These are phyloP conservation scores for Epichloe festucae DNA, from an alignment of 2,329 filamentous ascomycete genomes.

Conservation along the genomic window DNA sequence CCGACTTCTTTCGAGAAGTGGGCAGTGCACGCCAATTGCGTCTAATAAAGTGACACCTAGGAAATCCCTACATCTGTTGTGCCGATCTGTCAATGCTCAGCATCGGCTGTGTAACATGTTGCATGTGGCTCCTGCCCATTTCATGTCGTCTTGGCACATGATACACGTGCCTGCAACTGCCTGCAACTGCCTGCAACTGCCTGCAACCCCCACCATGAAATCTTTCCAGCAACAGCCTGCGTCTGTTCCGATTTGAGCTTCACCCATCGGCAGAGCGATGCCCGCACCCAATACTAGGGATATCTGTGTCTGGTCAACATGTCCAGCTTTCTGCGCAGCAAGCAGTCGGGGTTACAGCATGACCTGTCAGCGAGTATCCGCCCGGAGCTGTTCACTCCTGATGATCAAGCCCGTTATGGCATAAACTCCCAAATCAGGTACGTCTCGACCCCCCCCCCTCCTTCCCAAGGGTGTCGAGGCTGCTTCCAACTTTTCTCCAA, in stretches of 20 bases:
- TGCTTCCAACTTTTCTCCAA: background rate
- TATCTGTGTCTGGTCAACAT: constrained; percentile 32
- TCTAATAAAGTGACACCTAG: no score
- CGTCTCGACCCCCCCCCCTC: constrained; percentile 1
- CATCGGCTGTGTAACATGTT: no score
- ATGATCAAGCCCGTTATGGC: constrained; percentile 73
- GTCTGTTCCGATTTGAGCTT: background rate
- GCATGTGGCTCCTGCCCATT: no score
- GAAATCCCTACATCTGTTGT: no score
- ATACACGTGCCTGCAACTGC: background rate
- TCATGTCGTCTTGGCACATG: background rate
- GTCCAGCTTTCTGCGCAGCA: constrained; percentile 79
- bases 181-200: background rate
- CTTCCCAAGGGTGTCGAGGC: no score
- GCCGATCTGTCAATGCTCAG: no score
- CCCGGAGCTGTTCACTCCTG: constrained; percentile 65
- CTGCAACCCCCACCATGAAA: background rate
- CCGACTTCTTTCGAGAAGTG: no score
- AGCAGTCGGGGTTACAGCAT: constrained; percentile 84
- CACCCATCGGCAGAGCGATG: constrained; percentile 1
- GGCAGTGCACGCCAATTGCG: no score
- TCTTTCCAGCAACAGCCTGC: background rate
- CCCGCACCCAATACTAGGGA: background rate
- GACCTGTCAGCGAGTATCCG: constrained; percentile 76
- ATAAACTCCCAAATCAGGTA: constrained; percentile 64